Evolutionary conservation across 176 grass and related monocot genomes (phyloP).

Genomic region (Eragrostis curvula): DNA sequence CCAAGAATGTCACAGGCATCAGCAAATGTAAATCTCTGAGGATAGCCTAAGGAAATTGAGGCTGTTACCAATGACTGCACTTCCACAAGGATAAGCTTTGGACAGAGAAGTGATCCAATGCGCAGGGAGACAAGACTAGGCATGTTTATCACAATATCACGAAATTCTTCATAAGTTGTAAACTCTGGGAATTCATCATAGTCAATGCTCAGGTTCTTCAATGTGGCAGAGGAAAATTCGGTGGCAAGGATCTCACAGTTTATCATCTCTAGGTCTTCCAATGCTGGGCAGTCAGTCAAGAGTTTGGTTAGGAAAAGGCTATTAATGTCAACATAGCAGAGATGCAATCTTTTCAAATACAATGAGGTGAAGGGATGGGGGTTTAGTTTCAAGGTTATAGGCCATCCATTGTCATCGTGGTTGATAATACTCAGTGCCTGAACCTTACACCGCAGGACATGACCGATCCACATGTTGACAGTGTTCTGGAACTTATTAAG

Average conservation of each 20-base stretch:
- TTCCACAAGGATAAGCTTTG: conserved; percentile 16
- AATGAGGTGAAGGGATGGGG: background rate
- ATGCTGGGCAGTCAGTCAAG: background rate
- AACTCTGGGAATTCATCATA: background rate
- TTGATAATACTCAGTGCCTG: background rate
- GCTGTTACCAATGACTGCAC: background rate
- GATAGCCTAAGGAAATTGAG: background rate
- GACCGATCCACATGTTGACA: background rate
- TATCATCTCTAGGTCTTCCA: conserved; percentile 2
- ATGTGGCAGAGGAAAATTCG: conserved; percentile 16
- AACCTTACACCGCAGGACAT: background rate
- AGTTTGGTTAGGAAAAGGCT: background rate
- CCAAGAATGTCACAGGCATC: background rate
- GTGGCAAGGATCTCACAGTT: background rate
- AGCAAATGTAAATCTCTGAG: background rate
- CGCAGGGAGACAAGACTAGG: background rate
- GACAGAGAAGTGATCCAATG: background rate
- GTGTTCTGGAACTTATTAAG: background rate
- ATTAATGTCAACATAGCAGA: background rate
- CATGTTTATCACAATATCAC: conserved; percentile 9
- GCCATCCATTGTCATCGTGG: background rate
- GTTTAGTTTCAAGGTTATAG: background rate
- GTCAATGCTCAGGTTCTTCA: conserved; percentile 23
- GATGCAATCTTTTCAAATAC: conserved; percentile 1
- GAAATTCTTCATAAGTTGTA: background rate